Base-by-base conservation (phyloP, 768 basidiomycete genomes). In the Leccinellum albellum region DNA sequence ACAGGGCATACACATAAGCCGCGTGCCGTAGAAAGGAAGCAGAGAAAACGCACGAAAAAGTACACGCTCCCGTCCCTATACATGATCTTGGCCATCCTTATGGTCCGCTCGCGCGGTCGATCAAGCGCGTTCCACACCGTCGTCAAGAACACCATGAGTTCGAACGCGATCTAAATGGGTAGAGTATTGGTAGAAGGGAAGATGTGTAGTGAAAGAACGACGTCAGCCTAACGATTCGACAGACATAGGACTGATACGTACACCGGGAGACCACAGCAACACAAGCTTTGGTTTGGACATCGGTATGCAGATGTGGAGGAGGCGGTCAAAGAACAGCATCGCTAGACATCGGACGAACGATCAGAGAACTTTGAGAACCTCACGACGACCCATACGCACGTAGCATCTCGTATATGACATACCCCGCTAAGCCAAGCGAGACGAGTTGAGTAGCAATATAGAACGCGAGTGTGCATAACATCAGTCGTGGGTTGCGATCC, bases 371-470 rank as follows among this genome's bases (percentile, higher is more conserved):
- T 20, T 42, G n/a, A 20, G 10, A 3, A 40, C 37, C 37, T 6
- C 37, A 40, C 10, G 5, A 42, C n/a, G 5, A 42, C 40, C 12
- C 10, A 20, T 60, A 66, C 62, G 47, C 49, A 76, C 75, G 67
- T 3, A 64, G 63, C 54, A 72, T 58, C 5, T 59, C 54, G 28
- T 67, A 50, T 10, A 68, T 60, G 6, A 74, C 65, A 17, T 68
- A 65, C n/a, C 66, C 60, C 1, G 62, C 62, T 8, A 62, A 62
- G 4, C 61, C 49, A 14, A 75, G 31, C 28, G 68, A 45, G 0
- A 62, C 46, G 6, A 66, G 52, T 31, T 76, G 73, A 0, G 73
- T 74, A 4, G 65, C 7, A n/a, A 73, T 17, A 26, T 68, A 77
- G 29, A 71, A 60, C 14, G 40, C 20, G 3, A 76, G 51, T 1